These are phyloP conservation scores for Rutstroemia sp. DNA, from an alignment of 2,329 filamentous ascomycete species.

Conservation along the genomic window DNA sequence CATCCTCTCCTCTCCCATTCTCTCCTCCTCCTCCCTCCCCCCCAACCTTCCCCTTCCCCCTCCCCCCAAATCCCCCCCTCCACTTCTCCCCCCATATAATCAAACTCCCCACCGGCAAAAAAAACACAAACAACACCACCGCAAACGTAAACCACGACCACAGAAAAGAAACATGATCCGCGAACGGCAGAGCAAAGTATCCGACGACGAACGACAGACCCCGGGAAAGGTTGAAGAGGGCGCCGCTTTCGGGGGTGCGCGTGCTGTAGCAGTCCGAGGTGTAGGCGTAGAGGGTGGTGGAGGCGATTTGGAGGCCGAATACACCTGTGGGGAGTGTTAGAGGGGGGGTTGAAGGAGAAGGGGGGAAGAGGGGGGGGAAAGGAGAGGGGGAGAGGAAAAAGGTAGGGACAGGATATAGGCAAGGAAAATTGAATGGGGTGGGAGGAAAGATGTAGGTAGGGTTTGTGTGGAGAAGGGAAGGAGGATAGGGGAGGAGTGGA, in stretches of 20 bases:
- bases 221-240: slow-evolving; percentile 23
- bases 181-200: slow-evolving; percentile 23
- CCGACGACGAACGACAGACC: slow-evolving; percentile 25
- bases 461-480: too few species aligned
- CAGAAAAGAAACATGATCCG: slow-evolving; percentile 15
- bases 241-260: slow-evolving; percentile 23
- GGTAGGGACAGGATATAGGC: neutral
- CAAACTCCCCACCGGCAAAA: slow-evolving; percentile 18
- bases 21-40: slow-evolving; percentile 8
- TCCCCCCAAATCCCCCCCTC: too few species aligned
- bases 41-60: slow-evolving; percentile 16
- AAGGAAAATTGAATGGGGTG: neutral
- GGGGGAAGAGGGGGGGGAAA: neutral
- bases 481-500: too few species aligned
- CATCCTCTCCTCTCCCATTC: too few species aligned
- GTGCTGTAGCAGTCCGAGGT: slow-evolving; percentile 25
- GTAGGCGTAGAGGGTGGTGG: slow-evolving; percentile 25
- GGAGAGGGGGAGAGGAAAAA: neutral
- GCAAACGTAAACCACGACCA: slow-evolving; percentile 25
- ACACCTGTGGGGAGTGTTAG: too few species aligned
- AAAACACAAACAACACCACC: slow-evolving; percentile 17
- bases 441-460: too few species aligned
- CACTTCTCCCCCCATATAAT: slow-evolving; percentile 20
- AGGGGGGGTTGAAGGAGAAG: too few species aligned
- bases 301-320: slow-evolving; percentile 25